Conservation (phyloP, 2,329 filamentous ascomycete species). For the Xylariaceae sp. region DNA sequence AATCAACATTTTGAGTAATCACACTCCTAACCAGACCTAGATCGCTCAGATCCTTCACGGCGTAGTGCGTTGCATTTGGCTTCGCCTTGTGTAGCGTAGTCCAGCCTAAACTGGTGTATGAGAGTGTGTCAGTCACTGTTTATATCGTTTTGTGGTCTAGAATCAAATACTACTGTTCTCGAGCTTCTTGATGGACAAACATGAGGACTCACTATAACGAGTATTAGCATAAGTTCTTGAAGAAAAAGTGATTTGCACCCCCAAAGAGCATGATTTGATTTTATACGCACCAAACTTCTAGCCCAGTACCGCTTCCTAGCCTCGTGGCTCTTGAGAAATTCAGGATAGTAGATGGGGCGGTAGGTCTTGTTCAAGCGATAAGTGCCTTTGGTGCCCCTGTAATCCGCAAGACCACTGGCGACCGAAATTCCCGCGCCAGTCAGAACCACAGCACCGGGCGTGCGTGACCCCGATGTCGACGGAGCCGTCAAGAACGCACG, state of each 20-base stretch:
- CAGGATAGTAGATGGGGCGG: conserved; percentile 87
- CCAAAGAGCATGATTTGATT: too few relatives aligned
- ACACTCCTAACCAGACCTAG: conserved; percentile 73
- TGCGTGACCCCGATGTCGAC: conserved; percentile 46
- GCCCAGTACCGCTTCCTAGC: conserved; percentile 94
- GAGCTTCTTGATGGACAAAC: too few relatives aligned
- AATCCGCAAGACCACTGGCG: conserved; percentile 88
- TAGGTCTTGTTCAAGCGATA: conserved; percentile 91
- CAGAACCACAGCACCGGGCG: conserved; percentile 47
- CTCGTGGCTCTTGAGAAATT: conserved; percentile 80
- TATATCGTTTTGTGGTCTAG: too few relatives aligned
- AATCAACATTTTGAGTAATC: conserved; percentile 96
- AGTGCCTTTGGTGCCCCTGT: conserved; percentile 83
- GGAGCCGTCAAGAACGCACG: conserved; percentile 69
- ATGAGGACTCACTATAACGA: too few relatives aligned
- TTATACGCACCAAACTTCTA: conserved; percentile 61
- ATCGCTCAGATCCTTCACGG: conserved; percentile 67
- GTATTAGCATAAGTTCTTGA: too few relatives aligned
- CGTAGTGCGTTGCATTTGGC: conserved; percentile 78
- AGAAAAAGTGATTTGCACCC: too few relatives aligned
- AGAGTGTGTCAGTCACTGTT: too few relatives aligned
- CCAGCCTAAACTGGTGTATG: conserved; percentile 64
- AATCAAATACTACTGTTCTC: too few relatives aligned
- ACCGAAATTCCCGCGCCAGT: conserved; percentile 92
- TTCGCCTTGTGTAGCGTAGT: conserved; percentile 72